Conservation (phyloP, 202 grass and related monocot species). For the Elaeis oleifera region DNA sequence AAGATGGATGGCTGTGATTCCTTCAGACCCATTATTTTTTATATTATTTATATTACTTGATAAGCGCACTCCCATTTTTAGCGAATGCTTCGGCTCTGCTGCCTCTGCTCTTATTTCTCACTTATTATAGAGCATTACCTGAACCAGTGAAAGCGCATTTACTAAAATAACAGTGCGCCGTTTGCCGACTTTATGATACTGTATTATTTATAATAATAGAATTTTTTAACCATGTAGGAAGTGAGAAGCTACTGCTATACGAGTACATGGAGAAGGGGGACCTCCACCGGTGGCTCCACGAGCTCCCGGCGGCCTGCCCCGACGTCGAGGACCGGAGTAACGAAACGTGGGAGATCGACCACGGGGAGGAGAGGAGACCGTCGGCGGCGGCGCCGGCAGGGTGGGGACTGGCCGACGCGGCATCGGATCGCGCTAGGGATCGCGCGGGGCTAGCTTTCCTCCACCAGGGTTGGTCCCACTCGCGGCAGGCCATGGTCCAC, state of each 20-base stretch:
- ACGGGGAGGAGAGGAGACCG: constrained; percentile 11
- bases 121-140: too few species aligned
- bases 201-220: too few species aligned
- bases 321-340: constrained; percentile 47
- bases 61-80: too few species aligned
- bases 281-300: constrained; percentile 90
- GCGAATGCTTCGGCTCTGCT: too few species aligned
- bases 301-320: constrained; percentile 60
- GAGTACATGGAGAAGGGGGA: constrained; percentile 98
- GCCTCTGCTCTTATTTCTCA: too few species aligned
- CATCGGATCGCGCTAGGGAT: constrained; percentile 71
- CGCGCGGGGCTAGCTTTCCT: constrained; percentile 72
- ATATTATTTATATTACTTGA: too few species aligned
- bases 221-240: constrained; percentile 23
- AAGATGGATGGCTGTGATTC: too few species aligned
- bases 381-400: neutral
- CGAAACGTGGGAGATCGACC: constrained; percentile 47
- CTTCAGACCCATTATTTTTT: too few species aligned
- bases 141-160: too few species aligned
- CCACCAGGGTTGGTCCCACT: constrained; percentile 79
- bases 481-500: constrained; percentile 32
- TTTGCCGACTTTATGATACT: too few species aligned
- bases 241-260: constrained; percentile 72
- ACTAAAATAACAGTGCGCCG: too few species aligned
- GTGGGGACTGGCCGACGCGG: constrained; percentile 48